Percentiles rank a stretch among this genome's conserved stretches.
phyloP scores from a whole-genome alignment of 495 filamentous ascomycete genomes.

The Pyrenopolyporus hunteri region DNA sequence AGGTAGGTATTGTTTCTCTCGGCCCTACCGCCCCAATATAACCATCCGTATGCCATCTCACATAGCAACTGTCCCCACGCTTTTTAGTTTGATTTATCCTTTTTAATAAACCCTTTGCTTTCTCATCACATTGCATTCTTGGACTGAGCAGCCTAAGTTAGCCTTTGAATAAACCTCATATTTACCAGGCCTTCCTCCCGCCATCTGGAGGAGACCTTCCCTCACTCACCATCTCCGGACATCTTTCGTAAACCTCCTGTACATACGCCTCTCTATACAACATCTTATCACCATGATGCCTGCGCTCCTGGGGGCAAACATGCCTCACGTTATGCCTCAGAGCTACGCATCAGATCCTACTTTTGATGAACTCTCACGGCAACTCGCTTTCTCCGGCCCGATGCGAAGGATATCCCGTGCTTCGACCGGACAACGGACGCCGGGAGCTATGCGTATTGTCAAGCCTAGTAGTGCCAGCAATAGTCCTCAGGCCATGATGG shows the following conservation, averaged over 20 bases:
- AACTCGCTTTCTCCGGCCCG: conserved; percentile 44
- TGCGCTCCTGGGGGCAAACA: conserved; percentile 30
- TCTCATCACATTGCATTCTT: conserved; percentile 37
- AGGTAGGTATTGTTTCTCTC: conserved; percentile 45
- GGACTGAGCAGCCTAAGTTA: conserved; percentile 35
- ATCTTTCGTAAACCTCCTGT: neutral
- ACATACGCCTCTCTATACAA: conserved; percentile 11
- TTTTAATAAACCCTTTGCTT: conserved; percentile 40
- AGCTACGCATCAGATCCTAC: conserved; percentile 43
- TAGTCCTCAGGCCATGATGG: conserved; percentile 64
- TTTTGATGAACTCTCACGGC: conserved; percentile 48
- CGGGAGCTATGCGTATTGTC: conserved; percentile 59
- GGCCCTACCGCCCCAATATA: conserved; percentile 48
- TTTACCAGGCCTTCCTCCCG: conserved; percentile 33
- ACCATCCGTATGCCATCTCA: conserved; percentile 43
- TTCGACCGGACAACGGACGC: conserved; percentile 47
- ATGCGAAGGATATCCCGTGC: conserved; percentile 50
- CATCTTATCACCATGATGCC: conserved; percentile 38
- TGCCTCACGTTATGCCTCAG: conserved; percentile 30
- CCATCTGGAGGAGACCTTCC: conserved; percentile 3
- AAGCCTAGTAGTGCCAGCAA: conserved; percentile 74
- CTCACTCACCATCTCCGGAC: neutral
- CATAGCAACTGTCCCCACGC: conserved; percentile 38
- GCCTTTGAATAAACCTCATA: conserved; percentile 35
- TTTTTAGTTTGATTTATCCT: conserved; percentile 44